phyloP scores from a whole-genome alignment of 2,329 filamentous ascomycete genomes.

The Cladosporium phlei region DNA sequence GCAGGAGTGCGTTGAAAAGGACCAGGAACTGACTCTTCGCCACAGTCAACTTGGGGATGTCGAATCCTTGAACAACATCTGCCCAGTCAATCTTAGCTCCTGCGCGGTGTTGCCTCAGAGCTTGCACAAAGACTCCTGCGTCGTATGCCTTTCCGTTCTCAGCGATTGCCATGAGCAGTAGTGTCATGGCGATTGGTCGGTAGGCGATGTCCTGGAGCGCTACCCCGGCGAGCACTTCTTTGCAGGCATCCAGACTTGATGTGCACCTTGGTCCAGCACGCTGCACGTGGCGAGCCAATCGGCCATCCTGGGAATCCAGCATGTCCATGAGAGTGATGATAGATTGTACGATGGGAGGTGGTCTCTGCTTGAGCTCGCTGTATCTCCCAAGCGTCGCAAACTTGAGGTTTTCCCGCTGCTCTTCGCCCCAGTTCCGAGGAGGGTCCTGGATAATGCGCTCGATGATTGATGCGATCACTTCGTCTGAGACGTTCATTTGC shows the following conservation, averaged over 20 bases:
- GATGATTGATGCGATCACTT: slow-evolving; percentile 71
- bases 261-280: slow-evolving; percentile 71
- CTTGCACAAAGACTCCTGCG: slow-evolving; percentile 61
- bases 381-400: slow-evolving; percentile 66
- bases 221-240: slow-evolving; percentile 53
- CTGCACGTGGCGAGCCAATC: slow-evolving; percentile 63
- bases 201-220: slow-evolving; percentile 66
- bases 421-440: slow-evolving; percentile 76
- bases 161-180: slow-evolving; percentile 65
- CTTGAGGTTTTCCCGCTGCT: slow-evolving; percentile 63
- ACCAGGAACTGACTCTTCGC: slow-evolving; percentile 74
- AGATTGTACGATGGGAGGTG: slow-evolving; percentile 66
- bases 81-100: slow-evolving; percentile 59
- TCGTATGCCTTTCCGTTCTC: slow-evolving; percentile 61
- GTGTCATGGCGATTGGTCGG: slow-evolving; percentile 73
- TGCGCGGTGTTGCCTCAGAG: slow-evolving; percentile 51
- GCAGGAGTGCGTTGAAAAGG: slow-evolving; percentile 73
- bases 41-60: slow-evolving; percentile 70
- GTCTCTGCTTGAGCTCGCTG: slow-evolving; percentile 51
- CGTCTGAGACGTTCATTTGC: slow-evolving; percentile 39
- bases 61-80: slow-evolving; percentile 72
- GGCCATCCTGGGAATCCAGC: slow-evolving; percentile 55
- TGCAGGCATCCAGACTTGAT: slow-evolving; percentile 65
- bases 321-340: slow-evolving; percentile 65
- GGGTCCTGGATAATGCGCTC: slow-evolving; percentile 84